Conservation (phyloP, 495 filamentous ascomycete species). For the Peziza echinospora region DNA sequence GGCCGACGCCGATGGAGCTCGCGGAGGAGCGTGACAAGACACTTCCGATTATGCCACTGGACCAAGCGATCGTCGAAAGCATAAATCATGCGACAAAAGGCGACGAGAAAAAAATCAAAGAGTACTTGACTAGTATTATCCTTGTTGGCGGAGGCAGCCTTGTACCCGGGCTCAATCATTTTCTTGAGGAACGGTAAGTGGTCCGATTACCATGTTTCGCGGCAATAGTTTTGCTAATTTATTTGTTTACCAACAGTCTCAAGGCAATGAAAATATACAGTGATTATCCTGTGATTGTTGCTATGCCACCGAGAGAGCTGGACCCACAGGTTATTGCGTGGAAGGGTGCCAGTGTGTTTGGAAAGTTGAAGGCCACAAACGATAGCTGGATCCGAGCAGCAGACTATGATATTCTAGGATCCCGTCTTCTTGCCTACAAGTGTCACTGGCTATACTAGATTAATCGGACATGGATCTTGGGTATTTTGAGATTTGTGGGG, state of each 20-base stretch:
- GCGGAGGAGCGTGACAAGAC: slow-evolving; percentile 56
- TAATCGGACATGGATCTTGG: too few relatives aligned
- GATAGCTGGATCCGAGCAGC: slow-evolving; percentile 79
- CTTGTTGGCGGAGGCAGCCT: slow-evolving; percentile 76
- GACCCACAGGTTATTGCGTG: slow-evolving; percentile 88
- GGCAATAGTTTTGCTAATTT: too few relatives aligned
- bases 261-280: slow-evolving; percentile 34
- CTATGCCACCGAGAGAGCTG: slow-evolving; percentile 68
- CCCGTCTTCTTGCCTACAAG: slow-evolving; percentile 62
- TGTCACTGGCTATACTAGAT: slow-evolving; percentile 44
- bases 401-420: slow-evolving; percentile 76
- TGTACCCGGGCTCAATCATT: slow-evolving; percentile 48
- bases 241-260: background rate
- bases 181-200: slow-evolving; percentile 56
- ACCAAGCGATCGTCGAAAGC: slow-evolving; percentile 67
- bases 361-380: slow-evolving; percentile 64
- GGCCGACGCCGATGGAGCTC: slow-evolving; percentile 28
- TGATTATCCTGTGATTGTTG: slow-evolving; percentile 42
- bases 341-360: slow-evolving; percentile 96
- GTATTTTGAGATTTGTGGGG: too few relatives aligned
- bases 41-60: slow-evolving; percentile 60
- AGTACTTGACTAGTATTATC: slow-evolving; percentile 89
- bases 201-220: too few relatives aligned
- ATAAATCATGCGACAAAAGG: slow-evolving; percentile 69
- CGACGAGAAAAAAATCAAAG: slow-evolving; percentile 79